Base-by-base conservation (phyloP, 2,329 filamentous ascomycete genomes). In the Verticillium albo-atrum region DNA sequence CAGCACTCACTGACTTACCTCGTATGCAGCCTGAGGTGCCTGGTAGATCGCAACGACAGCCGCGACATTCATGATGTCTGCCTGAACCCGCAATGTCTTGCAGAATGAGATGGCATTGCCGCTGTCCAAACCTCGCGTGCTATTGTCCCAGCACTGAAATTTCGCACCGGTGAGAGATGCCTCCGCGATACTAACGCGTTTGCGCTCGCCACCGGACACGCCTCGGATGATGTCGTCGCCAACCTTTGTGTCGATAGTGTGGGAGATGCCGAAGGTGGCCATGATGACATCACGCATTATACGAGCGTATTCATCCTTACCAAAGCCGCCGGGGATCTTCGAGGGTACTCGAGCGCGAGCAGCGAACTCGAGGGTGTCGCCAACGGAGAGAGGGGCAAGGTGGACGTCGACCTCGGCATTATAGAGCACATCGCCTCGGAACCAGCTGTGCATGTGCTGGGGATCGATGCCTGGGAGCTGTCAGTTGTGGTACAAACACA, bases 321-420 rank as follows among this genome's bases (percentile, higher is more conserved):
- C 74, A 6, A 79, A 74, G 32, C 79, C 80, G 9, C 76, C 76
- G 14, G 80, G 80, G 7, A 79, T 73, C 37, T 73, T 68, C 27
- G 75, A 72, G 0, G 82, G 81, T 15, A 79, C 75, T 58, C 82
- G 72, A 26, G 84, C 82, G 14, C 79, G 74, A 3, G 85, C 83
- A 20, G 85, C 85, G 58, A 87, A 87, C 60, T 79, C 79, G 17
- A 88, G 75, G 0, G 85, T 88, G 63, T 88, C 82, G 56, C 82
- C 83, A 17, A 87, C 84, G 3, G 79, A 81, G 62, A 88, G 70
- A 64, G 79, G 77, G 0, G 84, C 82, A 62, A 87, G 87, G 68
- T 87, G 84, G 7, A 84, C 81, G 67, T 89, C 87, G 20, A 86
- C 84, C 68, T 88, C 86, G 35, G 85, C 85, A 0, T 84, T 87